Evolutionary conservation across 345 rosid genomes (phyloP), one percentile per base, ranked within the genome.

Genomic region (Bretschneidera sinensis): DNA sequence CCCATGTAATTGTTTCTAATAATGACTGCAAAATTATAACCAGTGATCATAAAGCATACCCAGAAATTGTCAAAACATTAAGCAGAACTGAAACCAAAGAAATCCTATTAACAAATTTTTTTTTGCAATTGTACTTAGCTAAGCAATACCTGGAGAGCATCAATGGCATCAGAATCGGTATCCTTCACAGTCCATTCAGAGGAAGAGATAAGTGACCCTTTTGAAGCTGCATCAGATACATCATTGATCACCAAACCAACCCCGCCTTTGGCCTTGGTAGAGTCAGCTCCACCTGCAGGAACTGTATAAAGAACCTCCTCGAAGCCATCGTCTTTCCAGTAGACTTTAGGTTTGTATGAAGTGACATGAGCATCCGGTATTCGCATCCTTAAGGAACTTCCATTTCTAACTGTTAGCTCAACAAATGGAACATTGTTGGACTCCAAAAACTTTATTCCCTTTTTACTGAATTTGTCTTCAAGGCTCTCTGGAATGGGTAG

Each of bases 341-440:
- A 75, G 7, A 87, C 91, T 72, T 89, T 87, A 1, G 96, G 97
- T 76, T 71, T 80, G 84, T 89, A 92, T 0, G 97, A 92, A 66
- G 82, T 74, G 25, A 89, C 71, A 69, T 85, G 98, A 56, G 88
- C 97, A 51, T 85, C 78, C 11, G 96, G 85, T 22, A 92, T 63
- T 24, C 70, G 75, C 9, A 89, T 74, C 62, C 69, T 79, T 19
- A 85, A 51, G 2, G 97, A 85, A 57, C 98, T 85, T 9, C 96
- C 97, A 71, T 87, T 89, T 62, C 97, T 73, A 17, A 87, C 94
- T 0, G 84, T 87, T 17, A 89, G 77, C 62, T 89, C 85, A 20
- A 85, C 97, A 15, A 74, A 24, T 9, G 86, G 83, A 43, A 61
- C 56, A n/a, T 51, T 67, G 70, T 77, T 83, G 61, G 78, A 71